These are phyloP conservation scores for Avena sativa DNA, from an alignment of 176 grass and related monocot genomes.

Conservation along the genomic window DNA sequence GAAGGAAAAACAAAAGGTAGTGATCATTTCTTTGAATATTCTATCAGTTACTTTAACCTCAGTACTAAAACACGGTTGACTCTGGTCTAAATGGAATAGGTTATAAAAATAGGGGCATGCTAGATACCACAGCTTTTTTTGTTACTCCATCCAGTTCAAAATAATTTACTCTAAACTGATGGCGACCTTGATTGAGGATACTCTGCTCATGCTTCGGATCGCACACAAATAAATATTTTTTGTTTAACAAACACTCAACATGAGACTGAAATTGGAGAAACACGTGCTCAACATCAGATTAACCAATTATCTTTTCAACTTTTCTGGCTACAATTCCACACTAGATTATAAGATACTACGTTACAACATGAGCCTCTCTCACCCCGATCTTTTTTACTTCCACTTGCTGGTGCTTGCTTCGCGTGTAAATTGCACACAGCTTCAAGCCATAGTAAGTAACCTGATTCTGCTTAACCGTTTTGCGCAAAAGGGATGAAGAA, in stretches of 20 bases:
- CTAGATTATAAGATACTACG: too few species aligned
- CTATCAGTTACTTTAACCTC: not conserved
- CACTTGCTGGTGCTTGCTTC: not conserved
- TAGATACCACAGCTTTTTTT: not conserved
- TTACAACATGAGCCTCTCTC: conserved; percentile 48
- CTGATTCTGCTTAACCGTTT: too few species aligned
- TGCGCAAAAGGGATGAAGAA: too few species aligned
- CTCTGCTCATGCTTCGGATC: too few species aligned
- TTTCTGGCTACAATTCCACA: too few species aligned
- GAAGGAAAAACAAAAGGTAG: not conserved
- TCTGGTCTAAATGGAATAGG: not conserved
- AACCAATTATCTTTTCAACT: too few species aligned
- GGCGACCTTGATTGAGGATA: not conserved
- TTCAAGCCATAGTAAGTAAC: too few species aligned
- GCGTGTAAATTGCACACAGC: too few species aligned
- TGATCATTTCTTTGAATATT: not conserved
- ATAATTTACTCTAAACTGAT: not conserved
- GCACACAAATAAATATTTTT: too few species aligned
- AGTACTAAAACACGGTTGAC: not conserved
- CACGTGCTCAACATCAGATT: too few species aligned
- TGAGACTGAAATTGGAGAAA: too few species aligned
- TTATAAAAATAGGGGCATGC: not conserved
- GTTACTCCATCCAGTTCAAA: not conserved
- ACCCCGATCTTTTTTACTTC: conserved; percentile 38
- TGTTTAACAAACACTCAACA: too few species aligned